phyloP scores from a whole-genome alignment of 495 filamentous ascomycete species.

The Polyplosphaeria fusca region DNA sequence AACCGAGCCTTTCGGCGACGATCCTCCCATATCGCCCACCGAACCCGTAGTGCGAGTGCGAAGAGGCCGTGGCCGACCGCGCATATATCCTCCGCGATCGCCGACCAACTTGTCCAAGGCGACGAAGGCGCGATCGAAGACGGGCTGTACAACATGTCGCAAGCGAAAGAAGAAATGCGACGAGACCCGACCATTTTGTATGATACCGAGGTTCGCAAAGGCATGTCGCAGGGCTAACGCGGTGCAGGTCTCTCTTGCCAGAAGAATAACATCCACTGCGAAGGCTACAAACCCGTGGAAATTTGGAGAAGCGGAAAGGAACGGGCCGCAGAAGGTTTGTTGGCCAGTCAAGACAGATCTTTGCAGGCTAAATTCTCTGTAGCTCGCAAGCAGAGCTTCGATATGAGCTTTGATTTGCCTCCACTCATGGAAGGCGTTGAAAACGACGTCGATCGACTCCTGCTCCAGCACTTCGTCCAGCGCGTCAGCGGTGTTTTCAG shows the following conservation, averaged over 20 bases:
- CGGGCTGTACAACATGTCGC: conserved; percentile 88
- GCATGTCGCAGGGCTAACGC: too few relatives aligned
- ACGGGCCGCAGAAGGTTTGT: conserved; percentile 68
- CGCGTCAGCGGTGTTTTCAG: conserved; percentile 78
- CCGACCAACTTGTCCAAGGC: conserved; percentile 60
- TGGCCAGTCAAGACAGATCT: neutral
- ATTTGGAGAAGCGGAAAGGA: conserved; percentile 84
- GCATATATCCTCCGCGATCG: conserved; percentile 71
- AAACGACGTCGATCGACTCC: conserved; percentile 74
- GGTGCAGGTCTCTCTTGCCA: conserved; percentile 76
- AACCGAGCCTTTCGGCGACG: conserved; percentile 24
- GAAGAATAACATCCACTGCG: conserved; percentile 90
- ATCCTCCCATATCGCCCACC: conserved; percentile 23
- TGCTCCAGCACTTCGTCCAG: conserved; percentile 83
- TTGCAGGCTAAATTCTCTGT: conserved; percentile 9
- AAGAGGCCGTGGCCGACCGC: conserved; percentile 67
- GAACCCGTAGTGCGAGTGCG: conserved; percentile 45
- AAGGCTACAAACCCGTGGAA: conserved; percentile 86
- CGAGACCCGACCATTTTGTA: conserved; percentile 84
- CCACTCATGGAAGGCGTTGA: conserved; percentile 82
- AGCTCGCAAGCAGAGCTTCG: conserved; percentile 32
- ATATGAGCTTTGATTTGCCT: conserved; percentile 60
- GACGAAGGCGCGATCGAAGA: conserved; percentile 88
- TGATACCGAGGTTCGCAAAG: too few relatives aligned
- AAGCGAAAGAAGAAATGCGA: conserved; percentile 97